Evolutionary conservation across 305 asterid species (phyloP), one percentile per base, ranked within the genome.

Genomic region (Plantago coronopus): DNA sequence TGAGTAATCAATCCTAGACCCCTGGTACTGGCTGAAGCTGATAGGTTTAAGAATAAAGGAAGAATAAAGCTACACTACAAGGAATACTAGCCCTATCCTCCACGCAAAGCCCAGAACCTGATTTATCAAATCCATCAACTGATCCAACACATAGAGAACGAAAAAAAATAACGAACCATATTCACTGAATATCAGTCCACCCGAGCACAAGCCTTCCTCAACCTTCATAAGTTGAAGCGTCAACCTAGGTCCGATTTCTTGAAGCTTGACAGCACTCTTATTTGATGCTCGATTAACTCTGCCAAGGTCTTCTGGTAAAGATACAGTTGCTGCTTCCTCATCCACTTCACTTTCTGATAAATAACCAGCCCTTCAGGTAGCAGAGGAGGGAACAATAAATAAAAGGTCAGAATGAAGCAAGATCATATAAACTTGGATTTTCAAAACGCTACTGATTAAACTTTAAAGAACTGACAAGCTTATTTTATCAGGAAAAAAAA

Each of bases 211-310:
- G 63, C 97, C 97, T 80, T 88, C 89, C 77, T 85, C 94, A 29
- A 88, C 60, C 74, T 80, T 84, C 62, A 79, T 63, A 40, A 87
- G 86, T 73, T 82, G 84, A 56, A 90, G 96, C 0, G 89, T 83
- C 95, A 91, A 81, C 75, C 96, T 74, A 9, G 96, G 97, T 29
- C 97, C 96, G 54, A 91, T 68, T 70, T 91, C 97, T 83, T 91
- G 96, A 71, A 91, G 96, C 74, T 76, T 88, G 71, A 91, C 88
- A n/a, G 97, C 95, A 53, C 97, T 91, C 82, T 83, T 85, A 45
- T 81, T 82, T 54, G 95, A 63, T 43, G 93, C 94, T 27, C 83
- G 83, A 57, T 88, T 91, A 53, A 80, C 76, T 77, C 97, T 85
- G 62, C 89, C 95, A 74, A 88, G 67, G 74, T 85, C 91, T 48